Evolutionary conservation across 1,284 basidiomycete species (phyloP), one percentile per base, ranked within the genome.

Genomic region (Xanthoconium separans): DNA sequence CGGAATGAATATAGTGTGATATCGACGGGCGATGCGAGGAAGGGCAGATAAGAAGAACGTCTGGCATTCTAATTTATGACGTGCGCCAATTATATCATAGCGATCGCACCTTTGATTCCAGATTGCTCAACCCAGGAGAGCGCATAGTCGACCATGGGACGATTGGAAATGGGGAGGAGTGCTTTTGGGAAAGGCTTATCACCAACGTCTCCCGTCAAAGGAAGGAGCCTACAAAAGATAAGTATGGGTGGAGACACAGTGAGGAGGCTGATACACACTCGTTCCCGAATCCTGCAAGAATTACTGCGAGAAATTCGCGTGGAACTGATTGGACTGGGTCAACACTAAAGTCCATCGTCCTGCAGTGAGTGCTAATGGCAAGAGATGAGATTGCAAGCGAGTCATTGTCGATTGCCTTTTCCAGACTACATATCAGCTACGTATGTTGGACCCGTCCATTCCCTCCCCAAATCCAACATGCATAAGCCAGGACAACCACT

Each of bases 51-150:
- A 96, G 76, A 24, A 95, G 78, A 42, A 95, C 84, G 70, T 95
- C 93, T 96, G 57, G 31, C 31, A 36, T 13, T 36, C 16, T 31
- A 24, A 54, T 54, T 40, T 51, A 47, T 55, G 53, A 53, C 48
- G 22, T 48, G 41, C 15, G 16, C 37, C 18, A 58, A 56, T 41
- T 39, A 37, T 44, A 33, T 58, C 13, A 31, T 45, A 44, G 45
- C n/a, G 15, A 31, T 67, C 75, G 54, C 56, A 90, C 95, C 93
- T 75, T 82, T 84, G 39, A 97, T 83, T 12, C 92, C 91, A 18
- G 92, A 86, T 44, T 90, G 83, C 61, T 96, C 91, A 27, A 97
- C 73, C 93, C 94, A 95, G 30, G 84, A 79, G 20, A 98, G 77
- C 8, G 85, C 81, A 63, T 91, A 90, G 66, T 94, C 91, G 58